Evolutionary conservation across 345 rosid genomes (phyloP).

Genomic region (Pelargonium nanum): DNA sequence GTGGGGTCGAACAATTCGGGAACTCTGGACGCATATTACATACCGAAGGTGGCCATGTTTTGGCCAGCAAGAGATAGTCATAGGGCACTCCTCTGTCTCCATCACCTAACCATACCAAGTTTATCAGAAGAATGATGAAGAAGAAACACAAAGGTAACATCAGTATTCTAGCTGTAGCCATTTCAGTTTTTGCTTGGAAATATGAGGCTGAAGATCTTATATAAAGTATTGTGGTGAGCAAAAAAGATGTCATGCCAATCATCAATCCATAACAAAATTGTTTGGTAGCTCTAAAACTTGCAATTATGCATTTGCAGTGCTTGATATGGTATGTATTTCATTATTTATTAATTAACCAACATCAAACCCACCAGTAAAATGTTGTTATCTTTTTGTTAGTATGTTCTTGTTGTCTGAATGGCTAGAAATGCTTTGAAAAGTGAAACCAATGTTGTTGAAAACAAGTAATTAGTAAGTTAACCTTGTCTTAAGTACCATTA

Average conservation of each 20-base stretch:
- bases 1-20: neutral
- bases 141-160: neutral
- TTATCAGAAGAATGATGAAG: neutral
- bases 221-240: no score
- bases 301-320: neutral
- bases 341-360: no score
- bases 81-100: neutral
- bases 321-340: neutral
- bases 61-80: neutral
- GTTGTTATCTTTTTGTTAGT: neutral
- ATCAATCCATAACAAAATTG: no score
- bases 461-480: neutral
- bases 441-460: neutral
- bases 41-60: neutral
- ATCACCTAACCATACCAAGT: neutral
- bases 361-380: neutral
- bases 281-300: no score
- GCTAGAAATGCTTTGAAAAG: neutral
- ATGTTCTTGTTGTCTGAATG: neutral
- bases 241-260: no score
- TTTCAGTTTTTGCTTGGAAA: neutral
- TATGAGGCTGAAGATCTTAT: neutral
- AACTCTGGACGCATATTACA: neutral
- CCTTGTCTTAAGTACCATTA: neutral
- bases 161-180: neutral